Conservation (phyloP, 75 land plant genomes). For the Cryptomeria japonica region DNA sequence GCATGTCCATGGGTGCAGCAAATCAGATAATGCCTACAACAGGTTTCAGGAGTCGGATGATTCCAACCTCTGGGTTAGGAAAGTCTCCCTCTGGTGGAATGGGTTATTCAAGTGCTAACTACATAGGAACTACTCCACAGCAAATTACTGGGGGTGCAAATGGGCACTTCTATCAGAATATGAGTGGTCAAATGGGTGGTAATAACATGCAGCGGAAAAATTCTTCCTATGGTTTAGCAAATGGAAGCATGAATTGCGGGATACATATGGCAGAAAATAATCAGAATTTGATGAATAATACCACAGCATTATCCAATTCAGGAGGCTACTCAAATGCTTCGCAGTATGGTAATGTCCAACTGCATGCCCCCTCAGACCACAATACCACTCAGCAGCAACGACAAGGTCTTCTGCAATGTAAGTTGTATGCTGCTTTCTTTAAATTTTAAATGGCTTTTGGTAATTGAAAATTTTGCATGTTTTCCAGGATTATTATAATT, state of each 20-base stretch:
- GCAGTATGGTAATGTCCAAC: constrained; percentile 32
- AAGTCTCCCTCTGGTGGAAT: constrained; percentile 39
- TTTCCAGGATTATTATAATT: background rate
- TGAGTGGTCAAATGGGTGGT: constrained; percentile 52
- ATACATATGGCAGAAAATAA: constrained; percentile 39
- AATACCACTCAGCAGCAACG: constrained; percentile 52
- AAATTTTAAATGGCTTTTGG: constrained; percentile 2
- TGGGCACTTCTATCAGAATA: constrained; percentile 45
- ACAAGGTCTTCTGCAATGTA: constrained; percentile 44
- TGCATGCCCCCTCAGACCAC: constrained; percentile 37
- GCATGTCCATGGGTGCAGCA: constrained; percentile 27
- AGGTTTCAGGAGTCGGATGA: constrained; percentile 53
- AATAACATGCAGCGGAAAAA: constrained; percentile 52
- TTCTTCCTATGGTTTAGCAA: constrained; percentile 46
- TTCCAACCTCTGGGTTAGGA: constrained; percentile 74
- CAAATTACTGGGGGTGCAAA: constrained; percentile 52
- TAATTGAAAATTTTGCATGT: background rate
- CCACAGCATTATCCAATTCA: constrained; percentile 18
- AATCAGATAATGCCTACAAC: constrained; percentile 47
- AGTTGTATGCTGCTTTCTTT: constrained; percentile 2
- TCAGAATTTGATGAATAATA: constrained; percentile 56
- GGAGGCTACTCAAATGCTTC: constrained; percentile 35
- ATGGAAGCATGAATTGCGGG: constrained; percentile 53
- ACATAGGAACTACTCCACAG: constrained; percentile 44
- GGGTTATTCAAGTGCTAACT: constrained; percentile 42